Conservation (phyloP, 768 basidiomycete genomes). For the Harrya chromipes region DNA sequence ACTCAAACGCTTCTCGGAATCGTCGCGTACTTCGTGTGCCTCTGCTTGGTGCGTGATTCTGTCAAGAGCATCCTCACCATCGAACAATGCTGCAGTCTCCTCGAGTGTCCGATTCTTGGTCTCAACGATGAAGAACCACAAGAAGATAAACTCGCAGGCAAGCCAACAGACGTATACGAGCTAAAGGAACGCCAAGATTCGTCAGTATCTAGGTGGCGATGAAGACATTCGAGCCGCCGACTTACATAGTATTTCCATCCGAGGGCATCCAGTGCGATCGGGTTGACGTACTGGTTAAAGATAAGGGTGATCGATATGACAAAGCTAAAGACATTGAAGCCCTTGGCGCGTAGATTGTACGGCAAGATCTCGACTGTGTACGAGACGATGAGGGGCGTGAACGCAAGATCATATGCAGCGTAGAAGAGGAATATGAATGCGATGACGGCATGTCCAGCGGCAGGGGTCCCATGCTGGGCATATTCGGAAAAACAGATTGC, state of each 20-base stretch:
- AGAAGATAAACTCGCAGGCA: conserved; percentile 58
- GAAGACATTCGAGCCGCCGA: background rate
- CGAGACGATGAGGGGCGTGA: conserved; percentile 81
- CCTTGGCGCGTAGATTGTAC: conserved; percentile 80
- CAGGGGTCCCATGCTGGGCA: conserved; percentile 36
- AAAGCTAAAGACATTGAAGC: conserved; percentile 80
- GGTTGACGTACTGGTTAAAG: conserved; percentile 89
- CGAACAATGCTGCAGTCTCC: conserved; percentile 80
- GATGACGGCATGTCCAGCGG: conserved; percentile 68
- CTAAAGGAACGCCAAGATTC: conserved; percentile 19
- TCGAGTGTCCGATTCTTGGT: conserved; percentile 73
- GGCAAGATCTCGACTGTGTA: conserved; percentile 91
- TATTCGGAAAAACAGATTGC: conserved; percentile 64
- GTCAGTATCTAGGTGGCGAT: background rate
- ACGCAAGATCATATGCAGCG: conserved; percentile 75
- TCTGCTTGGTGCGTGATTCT: conserved; percentile 30
- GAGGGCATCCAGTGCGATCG: conserved; percentile 62
- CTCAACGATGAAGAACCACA: conserved; percentile 68
- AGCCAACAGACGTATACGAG: conserved; percentile 74
- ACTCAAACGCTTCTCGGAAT: conserved; percentile 21
- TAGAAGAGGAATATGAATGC: conserved; percentile 86
- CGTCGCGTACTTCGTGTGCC: conserved; percentile 13
- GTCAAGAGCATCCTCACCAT: conserved; percentile 55
- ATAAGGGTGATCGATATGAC: conserved; percentile 75
- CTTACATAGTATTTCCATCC: conserved; percentile 76